Evolutionary conservation across 306 rosid genomes (phyloP), one percentile per base, ranked within the genome.

Genomic region (Acacia melanoxylon): DNA sequence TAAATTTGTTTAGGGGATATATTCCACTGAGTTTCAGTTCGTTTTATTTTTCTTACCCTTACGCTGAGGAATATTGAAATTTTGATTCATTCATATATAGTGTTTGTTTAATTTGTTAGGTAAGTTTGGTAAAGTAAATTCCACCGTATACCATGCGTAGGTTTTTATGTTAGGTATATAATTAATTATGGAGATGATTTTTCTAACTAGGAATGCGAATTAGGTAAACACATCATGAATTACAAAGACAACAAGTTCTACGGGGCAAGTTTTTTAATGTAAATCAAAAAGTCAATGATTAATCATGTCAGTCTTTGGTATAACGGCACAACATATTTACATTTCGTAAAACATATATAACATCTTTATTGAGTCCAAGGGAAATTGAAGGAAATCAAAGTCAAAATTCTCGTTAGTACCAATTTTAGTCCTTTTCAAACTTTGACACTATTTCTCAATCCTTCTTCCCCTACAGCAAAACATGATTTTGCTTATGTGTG

Each of bases 151-250:
- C 13, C 51, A 10, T 45, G 29, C 40, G 42, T 25, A 24, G 67
- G 35, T 9, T 24, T 25, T 35, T 49, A 31, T 67, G 40, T 68
- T 61, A 75, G 40, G 67, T 31, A 68, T 80, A 58, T 19, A 67
- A 33, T 80, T 35, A 45, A 24, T 10, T n/a, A 16, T 20, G 40
- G 52, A 20, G 58, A 15, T 31, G 13, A 6, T 48, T 76, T 69
- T 70, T 76, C 72, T 52, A 42, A 40, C 4, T 70, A 42, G 20
- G 17, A 20, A 29, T 44, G 41, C 20, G 29, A 40, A 63, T 85
- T 80, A 80, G 87, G 80, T 68, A 22, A 16, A 11, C 54, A 83
- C 72, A 52, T 52, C 4, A 54, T 52, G 75, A 58, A 58, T 58
- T n/a, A 20, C 31, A 22, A 31, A 51, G 19, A 46, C 54, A n/a